Base-by-base conservation (phyloP, 768 basidiomycete genomes). In the Sarcodon sp. region DNA sequence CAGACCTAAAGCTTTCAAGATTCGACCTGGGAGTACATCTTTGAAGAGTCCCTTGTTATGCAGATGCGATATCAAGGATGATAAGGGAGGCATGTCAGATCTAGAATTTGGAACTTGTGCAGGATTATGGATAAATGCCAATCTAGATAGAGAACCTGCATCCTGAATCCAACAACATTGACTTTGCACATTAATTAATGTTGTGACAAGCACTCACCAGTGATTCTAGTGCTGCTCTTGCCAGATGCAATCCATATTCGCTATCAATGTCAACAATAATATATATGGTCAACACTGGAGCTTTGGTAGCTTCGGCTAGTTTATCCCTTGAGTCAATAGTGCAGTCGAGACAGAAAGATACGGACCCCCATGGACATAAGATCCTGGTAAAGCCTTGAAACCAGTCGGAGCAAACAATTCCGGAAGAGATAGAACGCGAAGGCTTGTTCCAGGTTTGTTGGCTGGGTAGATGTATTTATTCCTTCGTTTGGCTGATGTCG, bases 51-150 rank as follows among this genome's bases (percentile, higher is more conserved):
- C 65, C 5, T 61, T 54, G n/a, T 62, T 58, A 46, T 77, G 58
- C 18, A 86, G 70, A 27, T 74, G 70, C 0, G 71, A 70, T 1
- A 83, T 57, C 7, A 78, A 51, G 49, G 66, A 70, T 0, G 77
- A 80, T 16, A 61, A 57, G 9, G 57, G 59, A 3, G 56, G 54
- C 6, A 62, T 56, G 4, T 55, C 51, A 9, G 50, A 47, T 9
- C n/a, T 11, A 27, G 27, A 16, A 27, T 41, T 11, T 15, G 15
- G 16, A 16, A 41, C 27, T 9, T 41, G 15, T 7, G 64, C 51
- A 1, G 89, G 82, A 50, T 86, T 82, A 60, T 91, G 88, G 33
- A 93, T 65, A 61, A 93, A 85, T 0, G 80, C 70, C n/a, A 89
- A 46, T 32, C 91, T 80, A 7, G 73, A 70, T 35, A 61, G 68